phyloP scores from a whole-genome alignment of 192 early-diverging fungal genomes.

The Jimgerdemannia lactiflua region DNA sequence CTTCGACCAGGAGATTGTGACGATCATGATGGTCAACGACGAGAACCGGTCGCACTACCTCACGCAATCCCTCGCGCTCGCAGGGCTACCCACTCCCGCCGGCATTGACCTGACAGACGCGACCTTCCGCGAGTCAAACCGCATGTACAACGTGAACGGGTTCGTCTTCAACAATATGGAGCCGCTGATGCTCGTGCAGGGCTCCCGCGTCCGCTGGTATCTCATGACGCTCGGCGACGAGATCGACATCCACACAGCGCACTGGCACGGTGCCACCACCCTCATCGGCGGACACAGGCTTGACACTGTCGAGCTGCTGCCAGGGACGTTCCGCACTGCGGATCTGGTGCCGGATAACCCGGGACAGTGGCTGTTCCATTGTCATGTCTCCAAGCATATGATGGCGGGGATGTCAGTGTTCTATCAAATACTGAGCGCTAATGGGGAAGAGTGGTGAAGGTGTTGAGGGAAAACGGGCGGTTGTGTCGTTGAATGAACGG shows the following conservation, averaged over 20 bases:
- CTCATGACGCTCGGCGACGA: background rate
- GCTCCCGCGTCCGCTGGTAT: background rate
- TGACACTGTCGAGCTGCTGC: constrained; percentile 39
- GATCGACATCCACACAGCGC: constrained; percentile 1
- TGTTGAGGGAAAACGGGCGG: background rate
- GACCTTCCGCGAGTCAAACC: constrained; percentile 33
- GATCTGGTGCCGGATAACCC: constrained; percentile 42
- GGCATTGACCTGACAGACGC: constrained; percentile 1
- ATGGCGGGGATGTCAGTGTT: constrained; percentile 35
- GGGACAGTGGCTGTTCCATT: constrained; percentile 44
- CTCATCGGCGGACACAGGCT: constrained; percentile 33
- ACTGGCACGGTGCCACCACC: constrained; percentile 32
- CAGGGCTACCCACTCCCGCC: background rate
- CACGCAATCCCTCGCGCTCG: constrained; percentile 14
- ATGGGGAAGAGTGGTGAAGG: background rate
- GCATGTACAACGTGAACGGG: constrained; percentile 38
- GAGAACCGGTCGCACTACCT: constrained; percentile 22
- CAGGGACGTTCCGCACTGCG: constrained; percentile 26
- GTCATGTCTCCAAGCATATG: constrained; percentile 39
- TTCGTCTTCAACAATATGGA: constrained; percentile 29
- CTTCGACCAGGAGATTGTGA: constrained; percentile 28
- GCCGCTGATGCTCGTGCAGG: background rate
- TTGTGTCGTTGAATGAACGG: no score
- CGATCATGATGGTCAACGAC: constrained; percentile 31
- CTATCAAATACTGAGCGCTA: background rate